phyloP scores from a whole-genome alignment of 371 early-diverging fungal genomes.

The Mortierella polycephala region DNA sequence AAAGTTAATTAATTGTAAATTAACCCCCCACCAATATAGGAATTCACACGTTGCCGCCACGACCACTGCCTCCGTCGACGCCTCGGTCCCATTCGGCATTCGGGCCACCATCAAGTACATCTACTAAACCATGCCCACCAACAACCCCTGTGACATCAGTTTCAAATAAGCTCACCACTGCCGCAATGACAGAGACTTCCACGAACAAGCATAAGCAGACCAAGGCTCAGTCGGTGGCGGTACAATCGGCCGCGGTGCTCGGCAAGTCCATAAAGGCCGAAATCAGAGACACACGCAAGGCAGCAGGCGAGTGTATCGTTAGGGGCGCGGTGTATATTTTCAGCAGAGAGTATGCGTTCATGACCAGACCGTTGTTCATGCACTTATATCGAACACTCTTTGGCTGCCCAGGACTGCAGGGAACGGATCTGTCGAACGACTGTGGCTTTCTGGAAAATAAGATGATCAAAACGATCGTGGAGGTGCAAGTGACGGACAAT shows the following conservation, averaged over 20 bases:
- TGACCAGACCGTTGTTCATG: constrained; percentile 13
- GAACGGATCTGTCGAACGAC: not conserved
- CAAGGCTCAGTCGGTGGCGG: not conserved
- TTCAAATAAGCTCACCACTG: no score
- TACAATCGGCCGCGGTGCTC: not conserved
- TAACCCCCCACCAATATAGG: no score
- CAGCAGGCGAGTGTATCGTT: constrained; percentile 21
- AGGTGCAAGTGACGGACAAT: not conserved
- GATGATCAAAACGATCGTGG: constrained; percentile 4
- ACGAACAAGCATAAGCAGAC: not conserved
- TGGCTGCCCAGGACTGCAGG: constrained; percentile 7
- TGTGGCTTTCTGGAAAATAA: constrained; percentile 10
- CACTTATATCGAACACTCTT: constrained; percentile 7
- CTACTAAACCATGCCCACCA: no score
- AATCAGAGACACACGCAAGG: constrained; percentile 12
- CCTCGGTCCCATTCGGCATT: no score
- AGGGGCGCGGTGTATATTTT: constrained; percentile 15
- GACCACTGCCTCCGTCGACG: no score
- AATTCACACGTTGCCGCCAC: no score
- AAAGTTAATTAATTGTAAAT: no score
- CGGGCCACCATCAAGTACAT: no score
- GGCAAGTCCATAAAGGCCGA: not conserved
- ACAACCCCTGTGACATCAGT: no score
- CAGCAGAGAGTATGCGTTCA: constrained; percentile 12
- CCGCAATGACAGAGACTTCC: not conserved